Evolutionary conservation across 768 basidiomycete species (phyloP).

Genomic region (Ramaria rubella): DNA sequence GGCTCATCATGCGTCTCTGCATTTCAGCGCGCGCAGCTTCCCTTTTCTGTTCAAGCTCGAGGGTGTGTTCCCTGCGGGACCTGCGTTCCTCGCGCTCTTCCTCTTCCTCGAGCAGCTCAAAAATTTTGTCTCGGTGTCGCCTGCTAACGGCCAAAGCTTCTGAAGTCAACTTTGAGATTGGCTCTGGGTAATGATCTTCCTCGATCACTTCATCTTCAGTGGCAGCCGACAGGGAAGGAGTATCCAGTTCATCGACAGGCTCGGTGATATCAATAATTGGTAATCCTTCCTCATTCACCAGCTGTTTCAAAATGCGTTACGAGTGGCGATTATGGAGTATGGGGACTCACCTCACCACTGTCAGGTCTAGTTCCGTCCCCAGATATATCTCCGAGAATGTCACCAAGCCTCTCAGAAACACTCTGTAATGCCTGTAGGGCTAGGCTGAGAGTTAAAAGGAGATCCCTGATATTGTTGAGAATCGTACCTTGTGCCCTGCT

Average conservation of each 20-base stretch:
- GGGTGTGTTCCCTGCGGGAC: conserved; percentile 38
- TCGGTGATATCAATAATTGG: conserved; percentile 77
- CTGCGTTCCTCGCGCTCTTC: conserved; percentile 34
- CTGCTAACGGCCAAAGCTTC: conserved; percentile 42
- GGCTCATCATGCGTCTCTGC: conserved; percentile 28
- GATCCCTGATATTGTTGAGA: background rate
- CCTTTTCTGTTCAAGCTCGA: conserved; percentile 38
- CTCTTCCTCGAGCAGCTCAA: conserved; percentile 67
- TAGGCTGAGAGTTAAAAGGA: background rate
- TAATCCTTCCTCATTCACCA: conserved; percentile 70
- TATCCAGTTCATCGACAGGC: conserved; percentile 31
- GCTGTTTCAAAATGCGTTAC: conserved; percentile 32
- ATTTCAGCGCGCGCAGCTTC: conserved; percentile 34
- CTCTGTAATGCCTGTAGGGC: conserved; percentile 27
- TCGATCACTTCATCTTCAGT: conserved; percentile 13
- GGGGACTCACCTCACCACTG: conserved; percentile 55
- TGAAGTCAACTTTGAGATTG: conserved; percentile 39
- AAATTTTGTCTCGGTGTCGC: conserved; percentile 54
- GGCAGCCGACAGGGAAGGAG: conserved; percentile 14
- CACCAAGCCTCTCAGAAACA: conserved; percentile 53
- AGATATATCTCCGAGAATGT: conserved; percentile 45
- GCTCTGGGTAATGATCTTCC: conserved; percentile 42
- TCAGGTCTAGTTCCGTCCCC: conserved; percentile 37
- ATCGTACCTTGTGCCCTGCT: conserved; percentile 31
- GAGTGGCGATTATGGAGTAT: conserved; percentile 14